These are phyloP conservation scores for Golubevia sp. DNA, from an alignment of 1,284 basidiomycete species.

Conservation along the genomic window DNA sequence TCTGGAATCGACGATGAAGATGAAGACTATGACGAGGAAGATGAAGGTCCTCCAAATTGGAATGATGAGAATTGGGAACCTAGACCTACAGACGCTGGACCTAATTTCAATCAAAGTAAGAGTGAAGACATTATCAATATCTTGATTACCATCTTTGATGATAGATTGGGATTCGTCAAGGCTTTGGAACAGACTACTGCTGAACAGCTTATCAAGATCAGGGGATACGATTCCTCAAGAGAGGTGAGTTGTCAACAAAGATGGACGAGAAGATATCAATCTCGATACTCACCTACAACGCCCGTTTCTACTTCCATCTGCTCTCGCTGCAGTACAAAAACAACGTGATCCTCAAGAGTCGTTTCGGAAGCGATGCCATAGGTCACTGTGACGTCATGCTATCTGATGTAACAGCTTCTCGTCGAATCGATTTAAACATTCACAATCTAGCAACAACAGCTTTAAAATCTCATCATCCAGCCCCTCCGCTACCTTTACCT, in stretches of 20 bases:
- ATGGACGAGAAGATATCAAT: conserved; percentile 1
- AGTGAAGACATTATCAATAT: conserved; percentile 51
- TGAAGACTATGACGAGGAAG: conserved; percentile 10
- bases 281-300: conserved; percentile 3
- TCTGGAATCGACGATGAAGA: conserved; percentile 7
- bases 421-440: conserved; percentile 20
- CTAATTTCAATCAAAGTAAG: conserved; percentile 41
- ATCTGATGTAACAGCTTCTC: conserved; percentile 41
- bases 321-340: conserved; percentile 27
- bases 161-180: conserved; percentile 43
- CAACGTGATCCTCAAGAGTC: conserved; percentile 54
- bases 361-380: conserved; percentile 49
- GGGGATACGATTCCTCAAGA: conserved; percentile 36
- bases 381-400: conserved; percentile 59
- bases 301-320: too few species aligned
- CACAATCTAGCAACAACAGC: not conserved
- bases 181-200: conserved; percentile 54
- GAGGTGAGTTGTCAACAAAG: conserved; percentile 15
- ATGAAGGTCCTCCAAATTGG: conserved; percentile 1
- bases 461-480: not conserved
- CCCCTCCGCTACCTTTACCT: not conserved
- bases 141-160: conserved; percentile 57
- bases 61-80: conserved; percentile 16
- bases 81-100: conserved; percentile 17
- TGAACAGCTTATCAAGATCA: conserved; percentile 43